A percentile compares a stretch with the other conserved stretches of the same genome.
phyloP scores from a whole-genome alignment of 2,329 filamentous ascomycete genomes.

The Juglanconis oblonga region DNA sequence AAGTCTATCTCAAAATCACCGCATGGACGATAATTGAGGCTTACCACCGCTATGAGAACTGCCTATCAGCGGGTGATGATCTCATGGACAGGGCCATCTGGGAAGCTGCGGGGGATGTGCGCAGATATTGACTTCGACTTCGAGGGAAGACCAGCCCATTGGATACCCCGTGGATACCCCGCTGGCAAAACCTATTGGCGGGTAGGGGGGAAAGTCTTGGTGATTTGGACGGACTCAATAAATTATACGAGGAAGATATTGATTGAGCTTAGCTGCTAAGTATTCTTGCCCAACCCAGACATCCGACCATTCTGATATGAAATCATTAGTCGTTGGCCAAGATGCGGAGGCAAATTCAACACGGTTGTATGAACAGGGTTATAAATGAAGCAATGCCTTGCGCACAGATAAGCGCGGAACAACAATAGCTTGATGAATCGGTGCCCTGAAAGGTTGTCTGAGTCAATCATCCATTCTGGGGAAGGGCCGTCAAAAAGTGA shows the following conservation, averaged over 20 bases:
- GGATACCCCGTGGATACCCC: background rate
- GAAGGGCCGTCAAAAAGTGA: background rate
- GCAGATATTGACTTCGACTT: background rate
- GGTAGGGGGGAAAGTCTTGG: background rate
- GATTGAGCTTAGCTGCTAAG: background rate
- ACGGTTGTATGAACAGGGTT: background rate
- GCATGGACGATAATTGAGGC: background rate
- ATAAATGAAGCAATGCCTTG: background rate
- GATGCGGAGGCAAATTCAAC: background rate
- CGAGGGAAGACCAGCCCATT: background rate
- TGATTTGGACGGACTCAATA: background rate
- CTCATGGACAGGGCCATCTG: background rate
- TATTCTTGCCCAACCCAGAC: background rate
- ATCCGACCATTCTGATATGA: background rate
- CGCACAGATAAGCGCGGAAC: background rate
- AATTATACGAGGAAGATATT: background rate
- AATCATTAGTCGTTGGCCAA: background rate
- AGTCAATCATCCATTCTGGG: background rate
- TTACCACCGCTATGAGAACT: background rate
- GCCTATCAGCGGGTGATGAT: background rate
- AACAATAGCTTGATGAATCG: background rate
- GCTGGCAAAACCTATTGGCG: background rate
- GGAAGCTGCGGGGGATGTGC: background rate
- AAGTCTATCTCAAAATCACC: background rate
- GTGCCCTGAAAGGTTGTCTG: background rate